A percentile compares a stretch with the other conserved stretches of the same genome.
Evolutionary conservation across 2,329 filamentous ascomycete species (phyloP).

Genomic region (Alternaria burnsii): DNA sequence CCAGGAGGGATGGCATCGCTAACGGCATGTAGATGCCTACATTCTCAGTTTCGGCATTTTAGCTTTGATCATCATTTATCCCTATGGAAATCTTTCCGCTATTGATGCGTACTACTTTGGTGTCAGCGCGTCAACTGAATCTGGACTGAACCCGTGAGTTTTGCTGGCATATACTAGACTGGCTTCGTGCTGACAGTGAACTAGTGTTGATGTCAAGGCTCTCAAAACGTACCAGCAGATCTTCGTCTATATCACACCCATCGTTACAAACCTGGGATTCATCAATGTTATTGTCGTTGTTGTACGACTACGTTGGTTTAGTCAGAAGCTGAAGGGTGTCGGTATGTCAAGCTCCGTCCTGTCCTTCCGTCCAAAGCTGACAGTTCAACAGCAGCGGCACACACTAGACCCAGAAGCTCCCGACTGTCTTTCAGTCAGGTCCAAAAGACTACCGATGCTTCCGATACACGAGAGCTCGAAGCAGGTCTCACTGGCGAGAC

Average conservation of each 20-base stretch:
- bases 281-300: conserved; percentile 78
- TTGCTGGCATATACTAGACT: no score
- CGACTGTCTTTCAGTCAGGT: neutral
- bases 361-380: neutral
- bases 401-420: conserved; percentile 46
- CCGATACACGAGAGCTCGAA: conserved; percentile 10
- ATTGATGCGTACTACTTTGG: conserved; percentile 90
- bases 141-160: conserved; percentile 80
- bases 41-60: conserved; percentile 77
- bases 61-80: conserved; percentile 81
- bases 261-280: conserved; percentile 51
- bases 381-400: conserved; percentile 63
- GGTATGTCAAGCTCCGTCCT: conserved; percentile 52
- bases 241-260: conserved; percentile 50
- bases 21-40: conserved; percentile 70
- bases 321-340: conserved; percentile 89
- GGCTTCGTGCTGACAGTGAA: conserved; percentile 18
- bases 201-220: conserved; percentile 58
- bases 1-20: no score
- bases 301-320: conserved; percentile 95
- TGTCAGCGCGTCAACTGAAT: conserved; percentile 86
- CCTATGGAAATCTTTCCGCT: conserved; percentile 71
- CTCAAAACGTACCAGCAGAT: conserved; percentile 60
- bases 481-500: conserved; percentile 15
- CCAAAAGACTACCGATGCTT: neutral